Percentiles rank a stretch among this genome's conserved stretches.
phyloP scores from a whole-genome alignment of 306 rosid species.

The Morella rubra region DNA sequence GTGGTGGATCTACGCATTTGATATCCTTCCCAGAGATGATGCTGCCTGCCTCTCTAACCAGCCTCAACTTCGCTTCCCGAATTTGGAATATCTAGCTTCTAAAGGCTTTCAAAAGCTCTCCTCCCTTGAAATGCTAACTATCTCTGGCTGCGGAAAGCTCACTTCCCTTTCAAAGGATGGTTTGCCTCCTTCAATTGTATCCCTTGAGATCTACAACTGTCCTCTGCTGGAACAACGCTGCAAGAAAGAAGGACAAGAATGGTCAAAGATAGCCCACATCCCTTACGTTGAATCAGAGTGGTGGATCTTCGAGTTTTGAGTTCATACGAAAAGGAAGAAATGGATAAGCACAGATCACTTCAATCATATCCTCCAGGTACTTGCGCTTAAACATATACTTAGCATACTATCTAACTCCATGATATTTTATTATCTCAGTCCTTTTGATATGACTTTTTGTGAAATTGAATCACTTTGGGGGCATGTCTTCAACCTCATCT shows the following conservation, averaged over 20 bases:
- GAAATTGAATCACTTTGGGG: too few relatives aligned
- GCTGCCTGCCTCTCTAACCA: constrained; percentile 16
- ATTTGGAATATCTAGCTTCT: constrained; percentile 11
- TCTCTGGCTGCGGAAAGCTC: background rate
- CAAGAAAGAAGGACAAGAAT: background rate
- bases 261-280: constrained; percentile 14
- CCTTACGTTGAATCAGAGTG: background rate
- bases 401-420: too few relatives aligned
- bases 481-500: constrained; percentile 18
- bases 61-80: background rate
- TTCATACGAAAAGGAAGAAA: too few relatives aligned
- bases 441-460: too few relatives aligned
- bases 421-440: too few relatives aligned
- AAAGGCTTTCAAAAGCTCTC: constrained; percentile 24
- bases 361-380: too few relatives aligned
- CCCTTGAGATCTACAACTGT: fast-evolving
- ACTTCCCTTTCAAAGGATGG: background rate
- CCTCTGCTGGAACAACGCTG: constrained; percentile 1
- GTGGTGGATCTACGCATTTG: background rate
- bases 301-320: too few relatives aligned
- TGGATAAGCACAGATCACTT: too few relatives aligned
- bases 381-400: too few relatives aligned
- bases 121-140: constrained; percentile 9
- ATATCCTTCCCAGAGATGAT: constrained; percentile 18
- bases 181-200: background rate